A percentile compares a stretch with the other conserved stretches of the same genome.
Evolutionary conservation across 495 filamentous ascomycete genomes (phyloP).

Genomic region (Penicillium chermesinum): DNA sequence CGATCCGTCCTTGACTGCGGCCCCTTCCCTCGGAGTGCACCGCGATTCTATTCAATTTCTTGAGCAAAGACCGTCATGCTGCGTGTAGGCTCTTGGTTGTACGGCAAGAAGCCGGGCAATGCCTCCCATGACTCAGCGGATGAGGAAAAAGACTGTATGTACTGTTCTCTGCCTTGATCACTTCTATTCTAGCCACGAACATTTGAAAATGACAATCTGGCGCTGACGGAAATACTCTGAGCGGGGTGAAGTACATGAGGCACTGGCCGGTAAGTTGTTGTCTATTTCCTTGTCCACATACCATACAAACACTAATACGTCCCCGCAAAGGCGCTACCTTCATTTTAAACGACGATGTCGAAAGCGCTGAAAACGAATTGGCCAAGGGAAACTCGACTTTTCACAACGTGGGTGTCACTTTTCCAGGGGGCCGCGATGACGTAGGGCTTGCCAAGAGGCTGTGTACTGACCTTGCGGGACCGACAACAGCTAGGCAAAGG

Average conservation of each 20-base stretch:
- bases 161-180: neutral
- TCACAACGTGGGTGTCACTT: conserved; percentile 56
- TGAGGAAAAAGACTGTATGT: conserved; percentile 57
- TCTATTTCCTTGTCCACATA: too few species aligned
- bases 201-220: too few species aligned
- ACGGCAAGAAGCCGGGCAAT: conserved; percentile 46
- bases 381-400: conserved; percentile 76
- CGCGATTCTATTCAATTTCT: neutral
- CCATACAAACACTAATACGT: too few species aligned
- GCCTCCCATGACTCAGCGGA: conserved; percentile 51
- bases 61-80: conserved; percentile 26
- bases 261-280: conserved; percentile 47
- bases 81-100: conserved; percentile 52
- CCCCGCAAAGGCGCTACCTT: too few species aligned
- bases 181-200: too few species aligned
- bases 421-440: neutral
- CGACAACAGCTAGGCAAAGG: conserved; percentile 68
- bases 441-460: neutral
- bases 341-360: conserved; percentile 94
- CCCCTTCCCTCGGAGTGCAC: conserved; percentile 8
- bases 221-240: conserved; percentile 12
- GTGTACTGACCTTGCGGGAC: conserved; percentile 8
- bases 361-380: conserved; percentile 72
- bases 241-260: conserved; percentile 52
- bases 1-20: conserved; percentile 20